phyloP scores from a whole-genome alignment of 345 rosid genomes.

The Geranium brycei region DNA sequence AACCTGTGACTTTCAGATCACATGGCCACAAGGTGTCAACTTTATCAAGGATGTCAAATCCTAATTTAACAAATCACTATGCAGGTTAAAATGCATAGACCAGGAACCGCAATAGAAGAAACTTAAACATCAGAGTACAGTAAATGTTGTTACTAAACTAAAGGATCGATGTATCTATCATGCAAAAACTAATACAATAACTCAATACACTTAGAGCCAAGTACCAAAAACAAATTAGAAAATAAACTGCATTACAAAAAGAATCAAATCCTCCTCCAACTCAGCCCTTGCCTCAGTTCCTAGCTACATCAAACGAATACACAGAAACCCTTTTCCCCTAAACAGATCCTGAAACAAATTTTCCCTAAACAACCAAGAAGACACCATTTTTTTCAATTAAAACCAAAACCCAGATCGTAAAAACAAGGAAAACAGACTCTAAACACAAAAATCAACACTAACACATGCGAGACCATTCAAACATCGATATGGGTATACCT shows the following conservation, averaged over 20 bases:
- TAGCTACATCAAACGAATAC: no score
- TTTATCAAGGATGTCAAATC: no score
- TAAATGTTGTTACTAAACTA: not conserved
- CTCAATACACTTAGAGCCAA: not conserved
- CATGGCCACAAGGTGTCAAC: not conserved
- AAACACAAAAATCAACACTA: not conserved
- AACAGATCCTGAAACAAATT: not conserved
- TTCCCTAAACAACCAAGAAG: not conserved
- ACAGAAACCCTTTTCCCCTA: not conserved
- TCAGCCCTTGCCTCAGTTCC: no score
- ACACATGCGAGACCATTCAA: constrained; percentile 2
- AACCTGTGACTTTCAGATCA: not conserved
- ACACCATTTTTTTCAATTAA: not conserved
- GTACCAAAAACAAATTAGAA: constrained; percentile 6
- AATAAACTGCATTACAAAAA: not conserved
- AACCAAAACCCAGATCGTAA: not conserved
- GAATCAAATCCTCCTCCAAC: not conserved
- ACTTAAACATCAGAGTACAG: not conserved
- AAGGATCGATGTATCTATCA: not conserved
- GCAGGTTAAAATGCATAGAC: no score
- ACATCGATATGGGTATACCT: constrained; percentile 25
- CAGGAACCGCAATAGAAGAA: no score
- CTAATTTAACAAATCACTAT: no score
- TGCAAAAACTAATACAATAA: constrained; percentile 5
- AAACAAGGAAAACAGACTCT: not conserved